Base-by-base conservation (phyloP, 1,284 basidiomycete species). In the Anthracocystis panici-leucophaei region DNA sequence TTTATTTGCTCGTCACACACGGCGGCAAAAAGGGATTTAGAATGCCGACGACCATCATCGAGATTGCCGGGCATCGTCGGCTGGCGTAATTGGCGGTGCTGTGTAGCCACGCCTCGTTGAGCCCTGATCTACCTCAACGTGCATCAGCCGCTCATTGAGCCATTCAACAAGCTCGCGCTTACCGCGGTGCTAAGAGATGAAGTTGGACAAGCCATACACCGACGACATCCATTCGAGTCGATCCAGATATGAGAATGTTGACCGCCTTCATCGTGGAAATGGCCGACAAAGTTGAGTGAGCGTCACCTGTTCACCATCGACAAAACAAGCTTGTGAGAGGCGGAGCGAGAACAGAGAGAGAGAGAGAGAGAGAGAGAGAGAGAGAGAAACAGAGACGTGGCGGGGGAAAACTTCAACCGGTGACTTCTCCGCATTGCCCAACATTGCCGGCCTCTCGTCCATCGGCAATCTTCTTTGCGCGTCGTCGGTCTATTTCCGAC, bases 361-460 rank as follows among this genome's bases (percentile, higher is more conserved):
- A 29, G 46, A 25, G 45, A 52, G 42, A 25, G n/a, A n/a, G n/a
- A 33, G 31, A 33, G 9, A 57, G 46, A 27, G 38, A 51, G 42
- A 29, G 46, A 25, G 45, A 52, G 42, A 25, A 8, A 21, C 38
- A 40, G 25, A n/a, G 46, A 18, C 20, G 45, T 12, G 23, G 45
- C 25, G 45, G 27, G 46, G 33, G 29, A 51, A 52, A n/a, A 21
- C 18, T 11, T 12, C 27, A 58, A 71, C 70, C 70, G 70, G 70
- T 33, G 65, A 73, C 70, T 67, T 73, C 65, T 73, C 70, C 70
- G 57, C 64, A 11, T 7, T 35, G 48, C 20, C 29, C 35, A 38
- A 66, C 57, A 61, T 65, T 60, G 51, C 58, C 62, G 61, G 62
- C 57, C 54, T 35, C 16, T 18, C 16, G 20, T 3, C 10, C 16